Conservation (phyloP, 176 grass and related monocot species). For the Ananas comosus region DNA sequence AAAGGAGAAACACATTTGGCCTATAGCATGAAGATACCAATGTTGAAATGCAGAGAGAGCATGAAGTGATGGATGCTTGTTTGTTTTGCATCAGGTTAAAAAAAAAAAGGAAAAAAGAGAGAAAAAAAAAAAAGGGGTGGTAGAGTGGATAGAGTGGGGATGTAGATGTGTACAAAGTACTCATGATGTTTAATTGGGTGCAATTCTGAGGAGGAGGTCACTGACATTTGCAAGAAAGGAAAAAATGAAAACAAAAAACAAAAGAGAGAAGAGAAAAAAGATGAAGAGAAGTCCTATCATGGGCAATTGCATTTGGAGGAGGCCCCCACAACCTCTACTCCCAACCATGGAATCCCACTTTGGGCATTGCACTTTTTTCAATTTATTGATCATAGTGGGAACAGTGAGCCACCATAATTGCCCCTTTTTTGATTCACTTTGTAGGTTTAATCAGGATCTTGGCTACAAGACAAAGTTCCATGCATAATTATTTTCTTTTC, state of each 20-base stretch:
- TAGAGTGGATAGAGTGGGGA: background rate
- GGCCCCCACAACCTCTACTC: background rate
- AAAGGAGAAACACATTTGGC: too few relatives aligned
- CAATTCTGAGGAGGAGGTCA: slow-evolving; percentile 42
- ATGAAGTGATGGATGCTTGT: slow-evolving; percentile 3
- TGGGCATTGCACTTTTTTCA: background rate
- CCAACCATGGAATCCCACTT: too few relatives aligned
- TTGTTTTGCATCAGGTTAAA: background rate
- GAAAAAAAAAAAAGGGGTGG: background rate
- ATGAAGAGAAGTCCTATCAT: slow-evolving; percentile 1
- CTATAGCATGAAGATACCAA: too few relatives aligned
- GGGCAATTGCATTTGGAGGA: too few relatives aligned
- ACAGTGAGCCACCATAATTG: slow-evolving; percentile 16
- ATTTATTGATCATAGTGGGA: slow-evolving; percentile 24
- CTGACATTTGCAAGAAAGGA: background rate
- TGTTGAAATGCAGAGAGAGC: too few relatives aligned
- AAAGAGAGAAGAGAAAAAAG: too few relatives aligned
- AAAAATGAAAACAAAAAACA: slow-evolving; percentile 3
- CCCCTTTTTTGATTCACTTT: too few relatives aligned
- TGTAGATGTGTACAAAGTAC: too few relatives aligned
- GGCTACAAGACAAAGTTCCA: background rate
- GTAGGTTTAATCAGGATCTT: too few relatives aligned
- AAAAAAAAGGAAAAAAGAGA: background rate
- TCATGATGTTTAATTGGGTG: slow-evolving; percentile 21
- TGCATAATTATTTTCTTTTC: background rate